Conservation (phyloP, 257 asterid species). For the Ballota nigra region DNA sequence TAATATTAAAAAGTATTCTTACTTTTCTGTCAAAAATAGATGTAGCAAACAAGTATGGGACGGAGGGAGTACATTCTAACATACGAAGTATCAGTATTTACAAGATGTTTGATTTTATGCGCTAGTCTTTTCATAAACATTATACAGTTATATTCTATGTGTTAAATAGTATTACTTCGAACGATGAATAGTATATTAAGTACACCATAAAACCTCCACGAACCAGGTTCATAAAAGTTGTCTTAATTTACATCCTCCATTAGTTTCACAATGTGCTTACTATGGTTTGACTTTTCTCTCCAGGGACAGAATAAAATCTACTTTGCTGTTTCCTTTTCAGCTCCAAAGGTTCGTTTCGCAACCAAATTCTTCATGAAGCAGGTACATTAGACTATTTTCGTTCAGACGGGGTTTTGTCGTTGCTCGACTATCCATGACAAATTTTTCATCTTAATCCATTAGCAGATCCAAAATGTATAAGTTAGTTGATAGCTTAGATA, state of each 20-base stretch:
- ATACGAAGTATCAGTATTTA: too few species aligned
- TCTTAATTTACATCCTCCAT: neutral
- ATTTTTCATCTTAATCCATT: neutral
- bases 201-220: too few species aligned
- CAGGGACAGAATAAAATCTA: constrained; percentile 39
- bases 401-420: neutral
- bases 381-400: neutral
- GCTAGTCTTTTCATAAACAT: too few species aligned
- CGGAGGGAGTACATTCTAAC: too few species aligned
- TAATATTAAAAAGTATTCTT: too few species aligned
- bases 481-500: neutral
- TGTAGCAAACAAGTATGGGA: too few species aligned
- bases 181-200: too few species aligned
- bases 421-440: neutral
- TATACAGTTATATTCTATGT: too few species aligned
- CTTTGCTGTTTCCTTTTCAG: constrained; percentile 22
- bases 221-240: too few species aligned
- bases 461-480: neutral
- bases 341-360: constrained; percentile 20
- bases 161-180: too few species aligned
- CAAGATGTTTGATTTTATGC: too few species aligned
- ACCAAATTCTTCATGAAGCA: constrained; percentile 23
- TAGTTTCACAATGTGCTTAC: neutral
- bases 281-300: constrained; percentile 13
- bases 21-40: too few species aligned